Conservation (phyloP, 2,329 filamentous ascomycete species). For the Madurella fahalii region DNA sequence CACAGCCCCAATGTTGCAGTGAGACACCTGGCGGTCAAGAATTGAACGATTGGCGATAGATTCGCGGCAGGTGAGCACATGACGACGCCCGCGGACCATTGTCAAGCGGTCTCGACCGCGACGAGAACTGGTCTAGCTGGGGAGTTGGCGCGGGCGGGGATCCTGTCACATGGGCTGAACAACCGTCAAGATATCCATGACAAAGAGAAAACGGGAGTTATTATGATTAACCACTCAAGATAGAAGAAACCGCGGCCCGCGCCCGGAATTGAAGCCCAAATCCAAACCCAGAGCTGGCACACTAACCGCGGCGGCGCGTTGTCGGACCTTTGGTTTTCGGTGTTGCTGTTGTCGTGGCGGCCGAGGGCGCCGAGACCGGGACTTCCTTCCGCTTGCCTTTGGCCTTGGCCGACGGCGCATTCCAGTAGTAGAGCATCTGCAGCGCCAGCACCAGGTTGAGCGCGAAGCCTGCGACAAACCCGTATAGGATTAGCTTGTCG, state of each 20-base stretch:
- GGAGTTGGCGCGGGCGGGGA: background rate
- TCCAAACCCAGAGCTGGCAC: constrained; percentile 1
- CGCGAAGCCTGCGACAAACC: constrained; percentile 86
- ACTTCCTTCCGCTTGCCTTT: constrained; percentile 39
- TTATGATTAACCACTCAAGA: constrained; percentile 14
- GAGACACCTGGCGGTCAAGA: background rate
- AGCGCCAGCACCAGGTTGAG: constrained; percentile 81
- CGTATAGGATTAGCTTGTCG: constrained; percentile 92
- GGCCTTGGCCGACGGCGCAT: constrained; percentile 50
- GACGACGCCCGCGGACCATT: background rate
- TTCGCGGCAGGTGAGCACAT: background rate
- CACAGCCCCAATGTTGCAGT: background rate
- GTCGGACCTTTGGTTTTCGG: constrained; percentile 39
- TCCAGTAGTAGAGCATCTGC: constrained; percentile 98
- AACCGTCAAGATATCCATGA: background rate
- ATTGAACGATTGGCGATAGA: constrained; percentile 2
- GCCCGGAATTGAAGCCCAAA: background rate
- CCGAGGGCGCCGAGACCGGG: constrained; percentile 23
- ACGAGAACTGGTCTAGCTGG: background rate
- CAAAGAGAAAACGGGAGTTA: constrained; percentile 6
- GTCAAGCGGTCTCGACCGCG: constrained; percentile 7
- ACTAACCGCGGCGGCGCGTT: constrained; percentile 40
- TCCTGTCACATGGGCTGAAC: background rate
- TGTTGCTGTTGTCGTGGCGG: constrained; percentile 18
- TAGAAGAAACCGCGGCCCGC: constrained; percentile 4